Evolutionary conservation across 495 filamentous ascomycete genomes (phyloP).

Genomic region (Physcia stellaris): DNA sequence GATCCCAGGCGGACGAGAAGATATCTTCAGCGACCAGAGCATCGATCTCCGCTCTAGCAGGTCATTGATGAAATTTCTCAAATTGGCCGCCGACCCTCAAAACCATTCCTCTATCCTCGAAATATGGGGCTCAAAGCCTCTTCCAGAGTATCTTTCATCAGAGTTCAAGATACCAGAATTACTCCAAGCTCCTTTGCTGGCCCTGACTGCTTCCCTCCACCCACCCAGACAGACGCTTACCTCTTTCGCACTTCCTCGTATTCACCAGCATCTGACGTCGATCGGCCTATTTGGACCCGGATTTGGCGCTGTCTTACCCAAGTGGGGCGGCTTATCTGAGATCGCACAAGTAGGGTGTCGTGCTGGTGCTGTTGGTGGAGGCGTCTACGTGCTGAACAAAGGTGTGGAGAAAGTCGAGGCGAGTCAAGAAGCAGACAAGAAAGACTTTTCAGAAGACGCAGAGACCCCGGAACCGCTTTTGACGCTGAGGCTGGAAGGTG

Average conservation of each 20-base stretch:
- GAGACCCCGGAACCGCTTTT: slow-evolving; percentile 18
- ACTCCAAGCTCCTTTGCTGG: slow-evolving; percentile 58
- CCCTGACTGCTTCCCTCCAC: slow-evolving; percentile 63
- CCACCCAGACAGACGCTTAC: slow-evolving; percentile 42
- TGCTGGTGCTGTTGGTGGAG: slow-evolving; percentile 83
- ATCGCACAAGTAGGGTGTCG: slow-evolving; percentile 86
- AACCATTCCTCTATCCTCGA: slow-evolving; percentile 23
- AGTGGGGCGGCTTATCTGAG: slow-evolving; percentile 89
- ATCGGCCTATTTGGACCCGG: slow-evolving; percentile 78
- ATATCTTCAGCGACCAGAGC: slow-evolving; percentile 61
- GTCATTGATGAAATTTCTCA: slow-evolving; percentile 75
- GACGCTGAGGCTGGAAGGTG: slow-evolving; percentile 42
- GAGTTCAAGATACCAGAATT: slow-evolving; percentile 60
- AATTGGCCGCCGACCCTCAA: slow-evolving; percentile 54
- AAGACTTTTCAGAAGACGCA: slow-evolving; percentile 7
- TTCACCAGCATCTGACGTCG: slow-evolving; percentile 71
- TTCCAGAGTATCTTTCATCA: slow-evolving; percentile 49
- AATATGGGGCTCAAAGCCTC: slow-evolving; percentile 23
- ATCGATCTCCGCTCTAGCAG: slow-evolving; percentile 69
- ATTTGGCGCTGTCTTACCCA: slow-evolving; percentile 73
- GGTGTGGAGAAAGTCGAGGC: slow-evolving; percentile 34
- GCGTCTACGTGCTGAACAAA: slow-evolving; percentile 71
- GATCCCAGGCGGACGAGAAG: slow-evolving; percentile 75
- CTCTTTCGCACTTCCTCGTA: slow-evolving; percentile 48
- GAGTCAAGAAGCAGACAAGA: slow-evolving; percentile 4